Base-by-base conservation (phyloP, 1,284 basidiomycete species). In the Mycena sp. region DNA sequence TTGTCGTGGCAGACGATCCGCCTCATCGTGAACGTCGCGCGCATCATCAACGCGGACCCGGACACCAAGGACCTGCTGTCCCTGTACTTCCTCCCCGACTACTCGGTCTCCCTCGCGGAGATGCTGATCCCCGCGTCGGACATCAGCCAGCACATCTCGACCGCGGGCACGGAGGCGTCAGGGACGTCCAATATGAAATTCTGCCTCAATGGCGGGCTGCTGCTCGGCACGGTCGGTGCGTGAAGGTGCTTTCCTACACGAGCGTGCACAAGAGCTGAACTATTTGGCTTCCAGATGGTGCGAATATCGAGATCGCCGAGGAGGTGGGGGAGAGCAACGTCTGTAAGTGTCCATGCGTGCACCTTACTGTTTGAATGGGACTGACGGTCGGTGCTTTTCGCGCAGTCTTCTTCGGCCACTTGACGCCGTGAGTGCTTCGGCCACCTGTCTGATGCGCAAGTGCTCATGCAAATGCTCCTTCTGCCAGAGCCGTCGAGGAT, bases 261-360 rank as follows among this genome's bases (percentile, higher is more conserved):
- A 37, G n/a, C 19, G n/a, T 12, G 50, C 14, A 9, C 9, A 21
- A 46, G 2, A 10, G 17, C 19, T 65, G 61, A 56, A n/a, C 65
- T 38, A 48, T 14, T 12, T 48, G 1, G 6, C 30, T 61, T 65
- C 70, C 78, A 78, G 93, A 98, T 77, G 96, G 96, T 64, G 96
- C 95, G 23, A 96, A 96, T 74, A 95, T 97, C 64, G 95, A 97
- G 80, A 97, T 98, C 69, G 95, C 93, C 2, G 94, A 97, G 74
- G 94, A 96, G 76, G 90, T 83, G 53, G 83, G 81, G 46, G 82
- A 83, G 71, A 80, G 73, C 68, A 84, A 84, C 64, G 83, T 84
- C 72, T 91, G 89, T 90, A 71, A 78, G 89, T 87, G 53, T 38
- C n/a, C 12, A 0, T 11, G 37, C n/a, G 40, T 28, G 26, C 45